Evolutionary conservation across 2,329 filamentous ascomycete genomes (phyloP).

Genomic region (Calonectria pteridis): DNA sequence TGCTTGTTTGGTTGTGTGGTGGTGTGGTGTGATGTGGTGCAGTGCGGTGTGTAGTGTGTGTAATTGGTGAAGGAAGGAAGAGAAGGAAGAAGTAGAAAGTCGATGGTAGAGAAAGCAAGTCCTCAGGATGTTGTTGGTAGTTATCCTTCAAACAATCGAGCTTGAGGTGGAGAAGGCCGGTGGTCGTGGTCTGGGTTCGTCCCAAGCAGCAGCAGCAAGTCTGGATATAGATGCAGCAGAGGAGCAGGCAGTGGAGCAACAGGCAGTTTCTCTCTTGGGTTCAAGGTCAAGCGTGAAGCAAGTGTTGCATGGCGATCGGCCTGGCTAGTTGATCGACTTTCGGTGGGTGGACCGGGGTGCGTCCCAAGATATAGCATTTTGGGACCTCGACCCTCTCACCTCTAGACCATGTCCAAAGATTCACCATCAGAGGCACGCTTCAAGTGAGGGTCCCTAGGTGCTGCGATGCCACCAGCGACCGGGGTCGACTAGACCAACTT

Average conservation of each 20-base stretch:
- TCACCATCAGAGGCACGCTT: conserved; percentile 10
- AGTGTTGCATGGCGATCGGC: conserved; percentile 47
- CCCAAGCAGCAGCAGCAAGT: conserved; percentile 28
- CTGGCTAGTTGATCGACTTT: conserved; percentile 43
- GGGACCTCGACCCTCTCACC: conserved; percentile 15
- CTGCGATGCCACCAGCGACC: neutral
- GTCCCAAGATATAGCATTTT: conserved; percentile 31
- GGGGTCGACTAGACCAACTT: neutral
- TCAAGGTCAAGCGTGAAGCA: conserved; percentile 35
- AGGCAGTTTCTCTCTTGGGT: conserved; percentile 21
- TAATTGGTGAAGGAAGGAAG: neutral
- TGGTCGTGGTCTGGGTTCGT: conserved; percentile 15
- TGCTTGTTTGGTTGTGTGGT: conserved; percentile 18
- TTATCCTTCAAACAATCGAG: conserved; percentile 1
- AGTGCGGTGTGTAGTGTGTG: neutral
- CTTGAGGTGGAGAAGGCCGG: conserved; percentile 4
- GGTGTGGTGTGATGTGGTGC: neutral
- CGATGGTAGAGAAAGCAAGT: neutral
- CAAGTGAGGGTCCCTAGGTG: conserved; percentile 6
- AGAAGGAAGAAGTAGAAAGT: neutral
- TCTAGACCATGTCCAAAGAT: conserved; percentile 11
- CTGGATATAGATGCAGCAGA: conserved; percentile 39
- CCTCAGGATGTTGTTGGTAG: neutral
- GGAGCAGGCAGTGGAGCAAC: conserved; percentile 34
- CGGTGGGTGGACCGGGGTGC: conserved; percentile 28